Base-by-base conservation (phyloP, 1,284 basidiomycete genomes). In the Salmacisia buchloeana region DNA sequence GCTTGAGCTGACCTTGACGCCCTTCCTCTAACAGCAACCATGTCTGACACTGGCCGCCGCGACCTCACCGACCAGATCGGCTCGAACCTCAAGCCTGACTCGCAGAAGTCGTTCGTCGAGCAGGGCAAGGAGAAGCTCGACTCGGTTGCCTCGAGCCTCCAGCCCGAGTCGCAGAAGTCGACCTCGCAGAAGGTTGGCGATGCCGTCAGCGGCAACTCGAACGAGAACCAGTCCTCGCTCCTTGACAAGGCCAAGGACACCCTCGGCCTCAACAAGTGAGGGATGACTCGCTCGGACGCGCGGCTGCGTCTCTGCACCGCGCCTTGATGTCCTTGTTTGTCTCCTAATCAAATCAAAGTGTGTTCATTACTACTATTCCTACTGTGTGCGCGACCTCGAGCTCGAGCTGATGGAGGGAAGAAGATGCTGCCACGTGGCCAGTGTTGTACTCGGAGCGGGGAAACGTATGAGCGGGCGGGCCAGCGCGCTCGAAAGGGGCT, bases 101-200 rank as follows among this genome's bases (percentile, higher is more conserved):
- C 70, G 38, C 66, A 72, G 66, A 72, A 72, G 68, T 39, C 60
- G 2, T 9, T 63, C 25, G 63, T 63, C 59, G 70, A 72, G 66
- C 62, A 64, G 60, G 68, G 67, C 62, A 72, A 72, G 68, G 70
- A 72, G 60, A 68, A 67, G 63, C 68, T 72, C 65, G 70, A 72
- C 70, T 60, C 43, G 2, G 6, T 64, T 39, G 74, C 74, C 35
- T 69, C 67, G 63, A 72, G 80, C 43, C n/a, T 77, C 41, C 80
- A 83, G 72, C 82, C 82, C 43, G 68, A 82, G 69, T 80, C 67
- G 43, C 63, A 69, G 64, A 80, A 80, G 72, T 72, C 71, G 38
- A 69, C 64, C 69, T 68, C 74, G 38, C 78, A 80, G 73, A 74
- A 86, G 65, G 72, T 82, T n/a, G 82, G 83, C 58, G 87, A 88